Evolutionary conservation across 768 basidiomycete species (phyloP), one percentile per base, ranked within the genome.

Genomic region (Calocybe cyanea): DNA sequence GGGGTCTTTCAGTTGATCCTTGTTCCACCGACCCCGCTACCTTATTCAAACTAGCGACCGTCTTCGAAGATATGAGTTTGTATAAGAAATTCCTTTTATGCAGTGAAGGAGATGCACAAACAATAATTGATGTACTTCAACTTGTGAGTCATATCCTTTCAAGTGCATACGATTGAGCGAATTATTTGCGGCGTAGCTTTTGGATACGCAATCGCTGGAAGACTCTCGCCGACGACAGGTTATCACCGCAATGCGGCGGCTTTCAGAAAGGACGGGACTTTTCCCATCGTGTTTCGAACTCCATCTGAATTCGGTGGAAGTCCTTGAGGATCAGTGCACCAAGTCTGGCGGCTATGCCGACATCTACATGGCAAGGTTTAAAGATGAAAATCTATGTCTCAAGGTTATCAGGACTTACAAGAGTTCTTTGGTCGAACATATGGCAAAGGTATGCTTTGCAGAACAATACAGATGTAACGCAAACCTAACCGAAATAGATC

Each of bases 31-130:
- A n/a, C n/a, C n/a, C n/a, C n/a, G n/a, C n/a, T n/a, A n/a, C n/a
- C n/a, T 32, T 32, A n/a, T 32, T 32, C 31, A 32, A n/a, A 32
- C n/a, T 32, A 32, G n/a, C 9, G 9, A 8, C n/a, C 8, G n/a
- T 32, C 31, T 32, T 32, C n/a, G 31, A n/a, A n/a, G 31, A 32
- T n/a, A n/a, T 8, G n/a, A n/a, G 9, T 8, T n/a, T 8, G 31
- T 32, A 32, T n/a, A 32, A 32, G 31, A 8, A n/a, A 8, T n/a
- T 57, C 89, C 89, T 0, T 91, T 91, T 55, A 83, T 85, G 25
- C 83, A 87, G 53, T 87, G 51, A 63, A 45, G 5, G 20, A 3
- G 39, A 40, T n/a, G 23, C 24, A 15, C 21, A n/a, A 4, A 40
- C 39, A 17, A 30, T 40, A 15, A 23, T 40, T 2, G 24, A 40